Evolutionary conservation across 2,329 filamentous ascomycete species (phyloP), one percentile per base, ranked within the genome.

Genomic region (Macrophomina tecta): DNA sequence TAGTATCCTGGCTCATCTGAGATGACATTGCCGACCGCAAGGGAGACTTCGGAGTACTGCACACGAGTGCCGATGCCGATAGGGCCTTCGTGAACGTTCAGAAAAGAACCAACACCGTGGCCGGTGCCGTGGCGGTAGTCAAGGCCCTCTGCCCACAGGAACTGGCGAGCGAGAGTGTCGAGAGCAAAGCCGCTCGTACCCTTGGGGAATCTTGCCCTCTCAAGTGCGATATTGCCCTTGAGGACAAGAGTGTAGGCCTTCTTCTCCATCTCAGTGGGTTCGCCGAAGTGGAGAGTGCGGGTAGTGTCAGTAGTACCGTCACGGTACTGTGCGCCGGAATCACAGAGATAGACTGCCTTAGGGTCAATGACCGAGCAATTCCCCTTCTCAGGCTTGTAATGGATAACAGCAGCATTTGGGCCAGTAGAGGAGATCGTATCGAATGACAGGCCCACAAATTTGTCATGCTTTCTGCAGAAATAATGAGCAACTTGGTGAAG

Each of bases 1-100:
- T 99, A 99, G 81, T 94, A 99, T 36, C 95, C 95, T 1, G 95
- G 95, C 79, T 99, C 93, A 74, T 97, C 93, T 1, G 94, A 98
- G 64, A 98, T 88, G 48, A 99, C 94, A 73, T 99, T 97, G 52
- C 95, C 95, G n/a, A 92, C 85, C 0, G 92, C 88, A 36, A 99
- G 85, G 0, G 95, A 86, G 5, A 98, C 94, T 76, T 99, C 95
- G 0, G 92, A 90, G 76, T 94, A 97, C 73, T 96, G 92, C 46
- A 96, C 88, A 52, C 95, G 87, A 9, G 94, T 97, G 34, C 95
- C 95, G 68, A 99, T 96, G 23, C 95, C 95, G 69, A 99, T 97
- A 1, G 95, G 95, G 0, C 95, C 95, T 81, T 99, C 95, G 76
- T 99, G 95, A 0, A 99, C 95, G 72, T 99, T 99, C 71, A 99